Evolutionary conservation across 2,329 filamentous ascomycete genomes (phyloP).

Genomic region (Neospermospora avenae): DNA sequence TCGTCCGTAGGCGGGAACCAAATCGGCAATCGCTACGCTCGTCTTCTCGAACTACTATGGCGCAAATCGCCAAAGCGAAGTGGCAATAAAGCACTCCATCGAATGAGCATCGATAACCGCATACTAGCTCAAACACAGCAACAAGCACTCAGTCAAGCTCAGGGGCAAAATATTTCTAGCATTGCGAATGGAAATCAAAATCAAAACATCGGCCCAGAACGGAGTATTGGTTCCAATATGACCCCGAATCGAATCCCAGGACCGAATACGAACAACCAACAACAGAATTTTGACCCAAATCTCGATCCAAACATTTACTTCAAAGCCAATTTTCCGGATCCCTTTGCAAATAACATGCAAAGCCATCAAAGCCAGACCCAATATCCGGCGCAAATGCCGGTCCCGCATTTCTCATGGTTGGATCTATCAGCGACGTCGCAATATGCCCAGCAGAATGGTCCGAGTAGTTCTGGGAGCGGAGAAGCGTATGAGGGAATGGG

Average conservation of each 20-base stretch:
- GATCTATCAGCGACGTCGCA: conserved; percentile 33
- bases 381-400: neutral
- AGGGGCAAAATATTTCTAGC: neutral
- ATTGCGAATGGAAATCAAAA: neutral
- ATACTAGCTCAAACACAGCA: neutral
- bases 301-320: neutral
- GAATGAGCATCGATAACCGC: conserved; percentile 8
- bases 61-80: conserved; percentile 36
- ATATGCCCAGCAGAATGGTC: conserved; percentile 33
- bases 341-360: neutral
- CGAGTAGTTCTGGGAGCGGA: neutral
- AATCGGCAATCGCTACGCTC: conserved; percentile 58
- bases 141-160: neutral
- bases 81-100: neutral
- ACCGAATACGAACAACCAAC: neutral
- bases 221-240: neutral
- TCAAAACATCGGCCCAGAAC: neutral
- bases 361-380: neutral
- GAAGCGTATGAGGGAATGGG: conserved; percentile 4
- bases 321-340: neutral
- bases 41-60: conserved; percentile 59
- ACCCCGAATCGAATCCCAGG: neutral
- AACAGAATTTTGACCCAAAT: conserved; percentile 5
- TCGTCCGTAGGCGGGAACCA: conserved; percentile 56
- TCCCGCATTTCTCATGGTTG: conserved; percentile 30